phyloP scores from a whole-genome alignment of 1,284 basidiomycete species.

The Leucoagaricus sp. region DNA sequence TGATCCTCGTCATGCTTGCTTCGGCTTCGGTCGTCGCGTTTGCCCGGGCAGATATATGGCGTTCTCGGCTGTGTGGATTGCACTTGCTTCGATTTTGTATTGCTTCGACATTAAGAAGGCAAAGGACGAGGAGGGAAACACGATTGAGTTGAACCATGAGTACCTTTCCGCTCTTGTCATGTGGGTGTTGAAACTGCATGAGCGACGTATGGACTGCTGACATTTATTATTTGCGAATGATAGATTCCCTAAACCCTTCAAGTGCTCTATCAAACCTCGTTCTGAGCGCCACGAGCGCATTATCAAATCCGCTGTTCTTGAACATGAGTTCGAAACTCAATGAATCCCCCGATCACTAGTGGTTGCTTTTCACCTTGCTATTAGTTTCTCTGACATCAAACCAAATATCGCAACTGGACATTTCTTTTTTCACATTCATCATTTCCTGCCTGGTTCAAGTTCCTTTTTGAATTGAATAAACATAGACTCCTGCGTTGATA shows the following conservation, averaged over 20 bases:
- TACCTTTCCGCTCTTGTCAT: constrained; percentile 34
- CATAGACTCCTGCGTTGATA: no score
- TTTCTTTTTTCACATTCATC: no score
- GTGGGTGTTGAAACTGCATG: constrained; percentile 41
- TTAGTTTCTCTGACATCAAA: no score
- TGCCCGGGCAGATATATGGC: constrained; percentile 44
- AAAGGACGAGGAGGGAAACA: constrained; percentile 34
- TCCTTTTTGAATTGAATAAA: no score
- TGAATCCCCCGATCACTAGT: background rate
- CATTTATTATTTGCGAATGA: no score
- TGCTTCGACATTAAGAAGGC: constrained; percentile 39
- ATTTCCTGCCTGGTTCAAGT: no score
- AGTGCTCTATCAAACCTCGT: constrained; percentile 32
- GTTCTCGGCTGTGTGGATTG: constrained; percentile 37
- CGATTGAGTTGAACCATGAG: constrained; percentile 35
- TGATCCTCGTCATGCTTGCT: constrained; percentile 31
- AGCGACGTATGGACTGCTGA: background rate
- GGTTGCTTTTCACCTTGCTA: background rate
- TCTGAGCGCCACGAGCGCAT: constrained; percentile 19
- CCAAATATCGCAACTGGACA: no score
- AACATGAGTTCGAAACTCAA: constrained; percentile 5
- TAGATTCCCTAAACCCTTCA: constrained; percentile 33
- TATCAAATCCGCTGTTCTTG: constrained; percentile 8
- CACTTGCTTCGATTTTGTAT: constrained; percentile 37
- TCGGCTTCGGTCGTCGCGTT: constrained; percentile 42